These are phyloP conservation scores for Penicillium sclerotigenum DNA, from an alignment of 2,329 filamentous ascomycete species.

Conservation along the genomic window DNA sequence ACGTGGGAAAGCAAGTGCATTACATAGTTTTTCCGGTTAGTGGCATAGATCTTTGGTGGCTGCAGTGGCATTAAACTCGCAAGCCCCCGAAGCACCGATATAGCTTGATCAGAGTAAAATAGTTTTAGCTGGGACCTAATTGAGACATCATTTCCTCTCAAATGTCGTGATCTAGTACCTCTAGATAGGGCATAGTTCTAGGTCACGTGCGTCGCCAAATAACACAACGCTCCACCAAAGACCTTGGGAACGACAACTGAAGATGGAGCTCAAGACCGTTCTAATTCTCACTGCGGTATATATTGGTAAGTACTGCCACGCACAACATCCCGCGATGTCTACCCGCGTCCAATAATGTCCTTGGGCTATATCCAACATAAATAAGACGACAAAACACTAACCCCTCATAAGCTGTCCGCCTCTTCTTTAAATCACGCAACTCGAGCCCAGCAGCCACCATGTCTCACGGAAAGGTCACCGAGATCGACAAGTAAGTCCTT, in stretches of 20 bases:
- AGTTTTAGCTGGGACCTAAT: background rate
- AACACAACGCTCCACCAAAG: constrained; percentile 8
- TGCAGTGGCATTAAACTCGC: background rate
- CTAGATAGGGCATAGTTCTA: constrained; percentile 5
- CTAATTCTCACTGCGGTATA: constrained; percentile 19
- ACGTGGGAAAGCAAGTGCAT: background rate
- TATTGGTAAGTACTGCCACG: constrained; percentile 16
- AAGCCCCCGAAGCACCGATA: background rate
- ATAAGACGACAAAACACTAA: background rate
- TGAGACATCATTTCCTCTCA: background rate
- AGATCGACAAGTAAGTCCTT: constrained; percentile 35
- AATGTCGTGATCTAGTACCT: constrained; percentile 1
- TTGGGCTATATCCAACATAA: background rate
- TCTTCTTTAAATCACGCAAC: constrained; percentile 12
- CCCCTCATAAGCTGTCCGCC: constrained; percentile 15
- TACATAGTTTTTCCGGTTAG: background rate
- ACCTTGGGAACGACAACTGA: constrained; percentile 10
- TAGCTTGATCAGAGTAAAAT: background rate
- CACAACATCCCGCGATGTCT: background rate
- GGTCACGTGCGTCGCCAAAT: constrained; percentile 5
- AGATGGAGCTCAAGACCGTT: constrained; percentile 23
- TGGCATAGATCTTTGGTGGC: background rate
- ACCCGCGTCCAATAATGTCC: background rate
- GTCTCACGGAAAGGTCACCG: constrained; percentile 37
- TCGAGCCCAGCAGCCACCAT: constrained; percentile 21